These are phyloP conservation scores for Meripilus lineatus DNA, from an alignment of 1,284 basidiomycete species.

Conservation along the genomic window DNA sequence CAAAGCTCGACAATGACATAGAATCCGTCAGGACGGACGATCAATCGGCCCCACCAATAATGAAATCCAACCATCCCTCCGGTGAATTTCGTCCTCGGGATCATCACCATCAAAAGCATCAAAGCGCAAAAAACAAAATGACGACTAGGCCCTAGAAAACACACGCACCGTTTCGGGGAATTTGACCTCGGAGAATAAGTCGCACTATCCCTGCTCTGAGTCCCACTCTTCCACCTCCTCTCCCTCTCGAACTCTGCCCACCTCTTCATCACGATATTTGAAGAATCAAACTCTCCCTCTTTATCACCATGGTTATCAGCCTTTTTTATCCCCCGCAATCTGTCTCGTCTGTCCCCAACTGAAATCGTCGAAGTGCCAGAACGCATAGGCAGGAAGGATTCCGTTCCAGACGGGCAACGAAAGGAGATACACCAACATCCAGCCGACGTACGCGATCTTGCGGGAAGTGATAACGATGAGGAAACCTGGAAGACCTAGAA, in stretches of 20 bases:
- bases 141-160: neutral
- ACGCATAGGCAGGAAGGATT: conserved; percentile 89
- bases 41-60: too few relatives aligned
- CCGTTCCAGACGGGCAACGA: conserved; percentile 97
- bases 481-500: conserved; percentile 93
- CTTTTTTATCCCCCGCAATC: conserved; percentile 72
- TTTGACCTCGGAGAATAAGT: conserved; percentile 47
- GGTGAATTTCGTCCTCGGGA: too few relatives aligned
- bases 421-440: conserved; percentile 95
- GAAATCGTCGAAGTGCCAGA: conserved; percentile 99
- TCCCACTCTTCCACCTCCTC: conserved; percentile 86
- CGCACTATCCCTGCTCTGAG: conserved; percentile 77
- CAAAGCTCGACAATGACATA: too few relatives aligned
- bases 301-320: conserved; percentile 77
- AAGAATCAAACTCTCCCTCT: conserved; percentile 94
- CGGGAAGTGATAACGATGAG: conserved; percentile 93
- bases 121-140: neutral
- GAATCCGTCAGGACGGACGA: too few relatives aligned
- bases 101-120: too few relatives aligned
- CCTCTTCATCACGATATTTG: conserved; percentile 97
- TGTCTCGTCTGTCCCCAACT: conserved; percentile 97
- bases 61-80: too few relatives aligned
- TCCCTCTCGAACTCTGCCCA: conserved; percentile 99
- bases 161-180: conserved; percentile 56
- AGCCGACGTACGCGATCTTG: conserved; percentile 91